phyloP scores from a whole-genome alignment of 257 asterid genomes.

The Echites panduratus region DNA sequence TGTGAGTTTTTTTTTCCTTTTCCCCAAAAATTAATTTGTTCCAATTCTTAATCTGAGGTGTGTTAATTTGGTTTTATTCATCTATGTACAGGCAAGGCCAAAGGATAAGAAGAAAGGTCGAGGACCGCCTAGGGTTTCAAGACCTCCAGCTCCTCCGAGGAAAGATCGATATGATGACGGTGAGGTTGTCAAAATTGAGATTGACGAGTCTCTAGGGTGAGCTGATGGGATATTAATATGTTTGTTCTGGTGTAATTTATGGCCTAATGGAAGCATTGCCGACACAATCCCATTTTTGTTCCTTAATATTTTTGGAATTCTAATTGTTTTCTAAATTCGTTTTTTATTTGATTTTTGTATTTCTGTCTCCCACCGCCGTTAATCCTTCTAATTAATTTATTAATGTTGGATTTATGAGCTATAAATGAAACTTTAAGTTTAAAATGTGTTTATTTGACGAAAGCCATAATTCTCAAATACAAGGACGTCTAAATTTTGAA shows the following conservation, averaged over 20 bases:
- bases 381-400: no score
- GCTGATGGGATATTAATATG: conserved; percentile 2
- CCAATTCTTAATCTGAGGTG: not conserved
- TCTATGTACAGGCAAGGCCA: conserved; percentile 74
- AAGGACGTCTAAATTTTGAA: no score
- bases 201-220: conserved; percentile 48
- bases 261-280: not conserved
- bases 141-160: conserved; percentile 86
- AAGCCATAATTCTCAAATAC: no score
- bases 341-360: not conserved
- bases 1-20: conserved; percentile 36
- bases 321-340: not conserved
- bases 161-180: conserved; percentile 88
- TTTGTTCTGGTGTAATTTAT: conserved; percentile 7
- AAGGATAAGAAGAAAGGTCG: conserved; percentile 77
- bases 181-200: conserved; percentile 63
- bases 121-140: conserved; percentile 92
- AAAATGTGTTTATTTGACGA: no score
- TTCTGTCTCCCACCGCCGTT: not conserved
- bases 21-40: not conserved
- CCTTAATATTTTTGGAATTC: not conserved
- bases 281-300: conserved; percentile 1
- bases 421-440: no score
- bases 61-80: not conserved
- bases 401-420: no score